phyloP scores from a whole-genome alignment of 441 rosid genomes.

The Erodium chrysanthum region DNA sequence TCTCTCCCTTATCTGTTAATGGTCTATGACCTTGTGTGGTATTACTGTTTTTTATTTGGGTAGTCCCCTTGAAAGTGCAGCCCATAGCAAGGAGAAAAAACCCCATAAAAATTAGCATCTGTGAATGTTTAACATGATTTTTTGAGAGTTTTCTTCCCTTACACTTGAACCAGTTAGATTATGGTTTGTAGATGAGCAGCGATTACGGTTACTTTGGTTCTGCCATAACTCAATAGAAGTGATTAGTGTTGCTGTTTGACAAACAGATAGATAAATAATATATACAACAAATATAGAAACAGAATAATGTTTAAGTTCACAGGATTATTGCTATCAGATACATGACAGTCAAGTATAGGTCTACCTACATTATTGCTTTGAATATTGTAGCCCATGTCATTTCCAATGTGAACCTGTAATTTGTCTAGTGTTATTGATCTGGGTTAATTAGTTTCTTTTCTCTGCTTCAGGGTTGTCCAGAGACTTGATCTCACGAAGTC shows the following conservation, averaged over 20 bases:
- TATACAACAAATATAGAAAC: neutral
- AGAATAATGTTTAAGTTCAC: neutral
- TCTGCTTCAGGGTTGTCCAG: constrained; percentile 75
- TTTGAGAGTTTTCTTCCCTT: neutral
- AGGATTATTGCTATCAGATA: neutral
- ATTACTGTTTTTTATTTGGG: neutral
- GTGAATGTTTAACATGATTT: neutral
- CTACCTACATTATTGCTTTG: neutral
- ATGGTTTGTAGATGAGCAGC: neutral
- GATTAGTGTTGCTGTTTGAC: neutral
- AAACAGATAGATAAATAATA: too few species aligned
- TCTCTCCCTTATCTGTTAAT: neutral
- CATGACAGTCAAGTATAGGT: neutral
- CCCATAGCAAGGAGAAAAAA: neutral
- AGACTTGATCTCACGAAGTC: constrained; percentile 95
- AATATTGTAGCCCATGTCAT: neutral
- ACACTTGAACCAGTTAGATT: neutral
- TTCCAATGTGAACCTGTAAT: constrained; percentile 1
- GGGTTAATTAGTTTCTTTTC: constrained; percentile 24
- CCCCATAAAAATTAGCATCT: neutral
- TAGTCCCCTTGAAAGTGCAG: neutral
- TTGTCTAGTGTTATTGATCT: constrained; percentile 3
- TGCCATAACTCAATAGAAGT: neutral
- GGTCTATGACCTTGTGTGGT: constrained; percentile 1
- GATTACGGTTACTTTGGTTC: neutral